A percentile compares a stretch with the other conserved stretches of the same genome.
These are phyloP conservation scores for Coemansia sp. DNA, from an alignment of 192 early-diverging fungal species.

Conservation along the genomic window DNA sequence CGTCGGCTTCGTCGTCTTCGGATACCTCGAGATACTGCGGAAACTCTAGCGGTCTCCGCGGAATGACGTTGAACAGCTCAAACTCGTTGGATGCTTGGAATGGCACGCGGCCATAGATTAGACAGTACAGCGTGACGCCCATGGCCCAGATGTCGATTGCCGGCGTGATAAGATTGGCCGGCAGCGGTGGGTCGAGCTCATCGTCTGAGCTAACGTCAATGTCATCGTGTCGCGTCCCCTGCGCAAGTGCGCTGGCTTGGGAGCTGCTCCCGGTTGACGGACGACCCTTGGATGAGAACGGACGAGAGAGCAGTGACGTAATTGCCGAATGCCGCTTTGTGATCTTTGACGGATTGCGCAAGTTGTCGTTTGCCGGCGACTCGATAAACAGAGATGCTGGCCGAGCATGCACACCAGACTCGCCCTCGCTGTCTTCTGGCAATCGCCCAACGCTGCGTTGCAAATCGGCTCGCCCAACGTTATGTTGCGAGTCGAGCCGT, in stretches of 20 bases:
- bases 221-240: conserved; percentile 12
- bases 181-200: conserved; percentile 33
- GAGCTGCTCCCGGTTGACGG: conserved; percentile 22
- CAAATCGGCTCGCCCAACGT: background rate
- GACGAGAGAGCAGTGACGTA: conserved; percentile 42
- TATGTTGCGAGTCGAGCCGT: background rate
- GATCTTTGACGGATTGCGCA: conserved; percentile 13
- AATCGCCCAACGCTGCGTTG: background rate
- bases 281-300: conserved; percentile 42
- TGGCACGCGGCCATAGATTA: conserved; percentile 88
- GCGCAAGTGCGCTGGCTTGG: conserved; percentile 4
- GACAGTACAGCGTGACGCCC: conserved; percentile 93
- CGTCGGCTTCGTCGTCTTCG: conserved; percentile 11
- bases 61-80: conserved; percentile 92
- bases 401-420: conserved; percentile 3
- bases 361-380: background rate
- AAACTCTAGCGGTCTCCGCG: conserved; percentile 64
- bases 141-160: conserved; percentile 98
- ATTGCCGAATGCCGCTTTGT: conserved; percentile 50
- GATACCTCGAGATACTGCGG: conserved; percentile 34
- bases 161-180: conserved; percentile 65
- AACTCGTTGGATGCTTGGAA: conserved; percentile 94
- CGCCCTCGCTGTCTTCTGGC: background rate
- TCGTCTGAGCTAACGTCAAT: conserved; percentile 12
- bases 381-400: conserved; percentile 38